Evolutionary conservation across 2,329 filamentous ascomycete genomes (phyloP).

Genomic region (Penicillium brasilianum): DNA sequence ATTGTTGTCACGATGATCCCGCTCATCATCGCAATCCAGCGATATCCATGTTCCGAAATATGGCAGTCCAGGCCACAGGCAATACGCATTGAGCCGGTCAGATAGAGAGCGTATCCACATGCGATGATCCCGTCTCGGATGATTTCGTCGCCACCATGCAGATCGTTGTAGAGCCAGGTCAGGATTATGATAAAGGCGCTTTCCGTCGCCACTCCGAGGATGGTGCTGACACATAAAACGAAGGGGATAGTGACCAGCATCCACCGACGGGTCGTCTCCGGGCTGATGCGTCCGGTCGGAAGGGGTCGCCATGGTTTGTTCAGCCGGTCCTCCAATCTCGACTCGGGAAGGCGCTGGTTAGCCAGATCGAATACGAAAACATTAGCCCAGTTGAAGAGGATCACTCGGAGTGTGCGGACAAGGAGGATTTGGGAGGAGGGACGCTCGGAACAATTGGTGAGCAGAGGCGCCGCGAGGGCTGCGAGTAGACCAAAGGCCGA

Average conservation of each 20-base stretch:
- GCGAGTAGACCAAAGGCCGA: slow-evolving; percentile 39
- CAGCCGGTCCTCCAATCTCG: slow-evolving; percentile 45
- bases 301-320: slow-evolving; percentile 51
- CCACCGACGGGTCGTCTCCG: slow-evolving; percentile 24
- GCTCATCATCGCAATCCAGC: slow-evolving; percentile 40
- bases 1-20: slow-evolving; percentile 44
- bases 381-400: slow-evolving; percentile 38
- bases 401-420: slow-evolving; percentile 6
- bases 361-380: slow-evolving; percentile 46
- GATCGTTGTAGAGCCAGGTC: slow-evolving; percentile 52
- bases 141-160: slow-evolving; percentile 35
- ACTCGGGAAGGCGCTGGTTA: slow-evolving; percentile 46
- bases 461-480: slow-evolving; percentile 27
- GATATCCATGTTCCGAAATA: slow-evolving; percentile 7
- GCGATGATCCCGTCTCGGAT: slow-evolving; percentile 36
- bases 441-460: slow-evolving; percentile 8
- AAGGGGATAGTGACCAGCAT: slow-evolving; percentile 33
- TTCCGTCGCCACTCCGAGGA: slow-evolving; percentile 34
- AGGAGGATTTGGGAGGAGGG: background rate
- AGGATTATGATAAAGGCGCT: slow-evolving; percentile 38
- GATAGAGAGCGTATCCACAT: slow-evolving; percentile 29
- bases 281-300: slow-evolving; percentile 34
- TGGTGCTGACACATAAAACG: slow-evolving; percentile 25
- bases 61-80: slow-evolving; percentile 10
- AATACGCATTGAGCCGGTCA: slow-evolving; percentile 25